Base-by-base conservation (phyloP, 2,329 filamentous ascomycete genomes). In the Alternaria triticimaculans region DNA sequence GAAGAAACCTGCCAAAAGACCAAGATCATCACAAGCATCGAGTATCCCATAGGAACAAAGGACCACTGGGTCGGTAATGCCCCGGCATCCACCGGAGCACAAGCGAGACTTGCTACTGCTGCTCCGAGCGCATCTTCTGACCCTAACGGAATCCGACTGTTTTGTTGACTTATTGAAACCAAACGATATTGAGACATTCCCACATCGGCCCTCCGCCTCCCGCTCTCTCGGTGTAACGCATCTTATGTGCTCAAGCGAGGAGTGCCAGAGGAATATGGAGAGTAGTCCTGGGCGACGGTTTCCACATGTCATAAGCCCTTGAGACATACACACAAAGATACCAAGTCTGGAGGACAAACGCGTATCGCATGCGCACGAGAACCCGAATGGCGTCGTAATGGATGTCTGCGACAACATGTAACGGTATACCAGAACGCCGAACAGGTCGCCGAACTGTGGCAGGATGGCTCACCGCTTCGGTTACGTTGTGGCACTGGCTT, bases 391-490 rank as follows among this genome's bases (percentile, higher is more conserved):
- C 54, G 23, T 56, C 18, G 25, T 18, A 21, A n/a, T 26, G 5
- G 54, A 30, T n/a, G 25, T 26, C n/a, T 25, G 14, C 33, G 25
- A 26, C 44, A 51, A 21, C n/a, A 43, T 60, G 33, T 20, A 50
- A 49, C 58, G 26, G 44, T 14, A 10, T 9, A 10, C 30, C 41
- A 46, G 10, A 14, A 45, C 54, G 54, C 54, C 54, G 54, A 48
- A 56, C 54, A 49, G 48, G 48, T 68, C 67, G 67, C 65, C 67
- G 67, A 67, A 64, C 62, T 63, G 60, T 66, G 37, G 25, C 53
- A 66, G 58, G 53, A 43, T 54, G 63, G 55, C 62, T 62, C 55
- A 68, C 66, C 58, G 59, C 64, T 48, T 45, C 21, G 54, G 20
- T 60, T 57, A 43, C 58, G 43, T 58, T 33, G 58, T 64, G 57